Conservation (phyloP, 495 filamentous ascomycete genomes). For the Amphirosellinia nigrospora region DNA sequence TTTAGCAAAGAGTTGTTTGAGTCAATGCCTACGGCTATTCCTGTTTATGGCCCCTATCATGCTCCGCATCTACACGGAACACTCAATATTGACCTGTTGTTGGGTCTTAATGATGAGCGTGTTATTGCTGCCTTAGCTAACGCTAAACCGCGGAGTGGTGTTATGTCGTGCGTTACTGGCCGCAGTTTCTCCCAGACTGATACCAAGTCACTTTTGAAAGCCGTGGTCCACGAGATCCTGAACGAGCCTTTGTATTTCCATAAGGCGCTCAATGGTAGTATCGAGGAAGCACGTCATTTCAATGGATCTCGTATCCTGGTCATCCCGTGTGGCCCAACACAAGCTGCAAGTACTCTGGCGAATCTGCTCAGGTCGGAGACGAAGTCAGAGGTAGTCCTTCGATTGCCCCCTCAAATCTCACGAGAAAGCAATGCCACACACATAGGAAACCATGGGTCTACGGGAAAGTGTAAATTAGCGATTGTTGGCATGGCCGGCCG, state of each 20-base stretch:
- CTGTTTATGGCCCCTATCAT: conserved; percentile 83
- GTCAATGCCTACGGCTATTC: conserved; percentile 65
- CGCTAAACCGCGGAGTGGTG: conserved; percentile 57
- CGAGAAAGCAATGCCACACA: conserved; percentile 38
- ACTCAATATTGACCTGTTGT: conserved; percentile 65
- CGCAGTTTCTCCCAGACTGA: conserved; percentile 50
- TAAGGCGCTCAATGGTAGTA: conserved; percentile 62
- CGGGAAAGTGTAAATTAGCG: conserved; percentile 59
- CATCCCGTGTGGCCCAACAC: conserved; percentile 59
- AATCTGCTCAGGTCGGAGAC: conserved; percentile 48
- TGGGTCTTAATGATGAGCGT: conserved; percentile 50
- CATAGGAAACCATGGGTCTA: conserved; percentile 52
- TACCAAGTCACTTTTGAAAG: conserved; percentile 55
- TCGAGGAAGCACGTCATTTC: conserved; percentile 46
- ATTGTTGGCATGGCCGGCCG: conserved; percentile 80
- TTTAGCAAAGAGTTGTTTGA: conserved; percentile 60
- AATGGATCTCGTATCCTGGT: conserved; percentile 55
- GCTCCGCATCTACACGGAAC: conserved; percentile 71
- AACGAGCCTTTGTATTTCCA: conserved; percentile 63
- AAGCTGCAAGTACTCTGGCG: conserved; percentile 51
- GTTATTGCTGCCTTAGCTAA: conserved; percentile 48
- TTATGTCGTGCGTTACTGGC: conserved; percentile 66
- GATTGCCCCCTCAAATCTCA: conserved; percentile 40
- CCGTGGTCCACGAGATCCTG: conserved; percentile 65
- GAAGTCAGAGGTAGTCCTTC: conserved; percentile 48